These are phyloP conservation scores for Colletotrichum costaricense DNA, from an alignment of 2,329 filamentous ascomycete genomes.

Conservation along the genomic window DNA sequence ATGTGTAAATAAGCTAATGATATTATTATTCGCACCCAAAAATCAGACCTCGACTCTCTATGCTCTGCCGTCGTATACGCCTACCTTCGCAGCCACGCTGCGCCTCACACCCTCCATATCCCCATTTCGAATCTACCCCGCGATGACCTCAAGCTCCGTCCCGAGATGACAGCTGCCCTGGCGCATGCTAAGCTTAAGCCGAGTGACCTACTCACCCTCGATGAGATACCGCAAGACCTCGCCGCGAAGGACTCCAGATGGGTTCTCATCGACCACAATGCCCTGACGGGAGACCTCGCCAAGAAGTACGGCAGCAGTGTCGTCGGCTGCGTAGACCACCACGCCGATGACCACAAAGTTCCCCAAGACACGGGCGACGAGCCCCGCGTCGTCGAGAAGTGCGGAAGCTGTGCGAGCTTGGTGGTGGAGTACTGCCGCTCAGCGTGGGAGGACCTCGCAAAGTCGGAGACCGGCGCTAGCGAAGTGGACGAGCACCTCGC, in stretches of 20 bases:
- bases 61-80: slow-evolving; percentile 79
- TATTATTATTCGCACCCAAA: background rate
- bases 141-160: slow-evolving; percentile 76
- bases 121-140: slow-evolving; percentile 79
- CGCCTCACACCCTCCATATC: slow-evolving; percentile 69
- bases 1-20: background rate
- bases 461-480: slow-evolving; percentile 35
- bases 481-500: slow-evolving; percentile 69
- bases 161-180: slow-evolving; percentile 77
- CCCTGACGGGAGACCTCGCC: slow-evolving; percentile 71
- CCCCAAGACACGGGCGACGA: slow-evolving; percentile 54
- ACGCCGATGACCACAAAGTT: slow-evolving; percentile 75
- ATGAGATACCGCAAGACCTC: slow-evolving; percentile 59
- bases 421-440: slow-evolving; percentile 69
- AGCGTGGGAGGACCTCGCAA: slow-evolving; percentile 67
- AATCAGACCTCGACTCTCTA: slow-evolving; percentile 81
- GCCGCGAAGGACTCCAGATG: slow-evolving; percentile 69
- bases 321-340: slow-evolving; percentile 80
- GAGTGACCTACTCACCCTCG: slow-evolving; percentile 72
- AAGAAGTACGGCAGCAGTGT: slow-evolving; percentile 64
- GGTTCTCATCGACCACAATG: slow-evolving; percentile 86
- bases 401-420: slow-evolving; percentile 80
- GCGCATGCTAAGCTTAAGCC: slow-evolving; percentile 67
- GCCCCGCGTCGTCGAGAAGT: slow-evolving; percentile 72
- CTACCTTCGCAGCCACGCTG: slow-evolving; percentile 74